A percentile compares a stretch with the other conserved stretches of the same genome.
Conservation (phyloP, 495 filamentous ascomycete genomes). For the Xylaria castorea region DNA sequence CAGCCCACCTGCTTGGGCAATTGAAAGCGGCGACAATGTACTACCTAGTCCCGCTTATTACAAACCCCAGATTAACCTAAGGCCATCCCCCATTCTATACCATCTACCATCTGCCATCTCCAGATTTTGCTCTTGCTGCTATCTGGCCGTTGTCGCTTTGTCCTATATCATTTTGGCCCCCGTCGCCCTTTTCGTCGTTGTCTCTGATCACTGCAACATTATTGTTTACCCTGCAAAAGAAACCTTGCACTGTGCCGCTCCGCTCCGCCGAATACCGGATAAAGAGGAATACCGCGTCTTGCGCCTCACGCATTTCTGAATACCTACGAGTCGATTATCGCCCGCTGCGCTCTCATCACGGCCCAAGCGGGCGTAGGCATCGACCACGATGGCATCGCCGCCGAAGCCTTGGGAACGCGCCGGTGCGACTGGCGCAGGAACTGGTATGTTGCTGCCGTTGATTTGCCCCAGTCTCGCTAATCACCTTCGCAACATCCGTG, state of each 20-base stretch:
- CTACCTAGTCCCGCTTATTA: background rate
- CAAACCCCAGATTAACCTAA: background rate
- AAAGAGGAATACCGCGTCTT: background rate
- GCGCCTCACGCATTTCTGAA: background rate
- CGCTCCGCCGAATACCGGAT: background rate
- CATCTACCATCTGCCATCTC: conserved; percentile 29
- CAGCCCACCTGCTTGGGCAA: background rate
- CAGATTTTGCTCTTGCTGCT: conserved; percentile 33
- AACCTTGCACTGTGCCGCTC: background rate
- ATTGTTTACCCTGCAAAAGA: too few relatives aligned
- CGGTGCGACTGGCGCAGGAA: conserved; percentile 64
- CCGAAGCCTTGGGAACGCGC: conserved; percentile 95
- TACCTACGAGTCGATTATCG: conserved; percentile 16
- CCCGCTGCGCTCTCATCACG: conserved; percentile 25
- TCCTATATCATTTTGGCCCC: background rate
- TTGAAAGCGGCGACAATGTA: conserved; percentile 7
- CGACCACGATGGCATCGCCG: conserved; percentile 68
- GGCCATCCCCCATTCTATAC: conserved; percentile 17
- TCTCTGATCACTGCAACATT: background rate
- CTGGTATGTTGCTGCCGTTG: conserved; percentile 47
- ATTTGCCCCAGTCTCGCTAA: conserved; percentile 6
- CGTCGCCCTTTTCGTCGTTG: background rate
- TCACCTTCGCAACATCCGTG: conserved; percentile 5
- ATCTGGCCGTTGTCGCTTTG: conserved; percentile 16
- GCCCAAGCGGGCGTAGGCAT: conserved; percentile 26